These are phyloP conservation scores for Pyrenophora tritici-repentis DNA, from an alignment of 2,329 filamentous ascomycete genomes.

Conservation along the genomic window DNA sequence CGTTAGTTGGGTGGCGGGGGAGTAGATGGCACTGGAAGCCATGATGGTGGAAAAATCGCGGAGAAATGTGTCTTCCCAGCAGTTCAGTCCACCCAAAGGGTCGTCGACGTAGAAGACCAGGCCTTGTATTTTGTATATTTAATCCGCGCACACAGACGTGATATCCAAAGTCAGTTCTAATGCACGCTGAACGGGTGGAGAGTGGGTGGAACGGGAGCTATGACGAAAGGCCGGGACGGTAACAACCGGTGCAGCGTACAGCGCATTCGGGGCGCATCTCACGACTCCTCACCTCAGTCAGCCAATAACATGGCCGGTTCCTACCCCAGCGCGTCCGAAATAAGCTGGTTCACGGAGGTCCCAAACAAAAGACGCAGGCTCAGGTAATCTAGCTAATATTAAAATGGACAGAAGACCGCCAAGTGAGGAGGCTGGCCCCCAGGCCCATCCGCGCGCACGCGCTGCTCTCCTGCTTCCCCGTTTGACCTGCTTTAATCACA, in stretches of 20 bases:
- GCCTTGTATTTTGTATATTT: too few relatives aligned
- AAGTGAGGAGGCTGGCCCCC: conserved; percentile 35
- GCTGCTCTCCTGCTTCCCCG: conserved; percentile 3
- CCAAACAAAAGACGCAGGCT: conserved; percentile 33
- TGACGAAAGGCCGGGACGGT: conserved; percentile 14
- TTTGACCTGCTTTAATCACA: conserved; percentile 6
- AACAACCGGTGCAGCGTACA: conserved; percentile 23
- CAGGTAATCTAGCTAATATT: conserved; percentile 45
- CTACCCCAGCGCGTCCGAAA: conserved; percentile 29
- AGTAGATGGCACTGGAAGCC: background rate
- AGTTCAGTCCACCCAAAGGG: background rate
- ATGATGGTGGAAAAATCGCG: background rate
- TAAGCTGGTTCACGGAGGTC: conserved; percentile 24
- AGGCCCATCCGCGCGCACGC: background rate
- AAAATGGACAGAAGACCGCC: conserved; percentile 31
- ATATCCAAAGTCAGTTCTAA: background rate
- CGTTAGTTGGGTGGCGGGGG: conserved; percentile 15
- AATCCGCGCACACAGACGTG: background rate
- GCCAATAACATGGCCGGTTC: conserved; percentile 37
- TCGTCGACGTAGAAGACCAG: background rate
- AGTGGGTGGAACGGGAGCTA: conserved; percentile 18
- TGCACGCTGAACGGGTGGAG: conserved; percentile 4
- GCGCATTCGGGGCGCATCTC: conserved; percentile 21
- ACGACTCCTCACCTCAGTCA: conserved; percentile 28
- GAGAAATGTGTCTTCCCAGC: background rate